A percentile compares a stretch with the other conserved stretches of the same genome.
These are phyloP conservation scores for Xylaria intraflava DNA, from an alignment of 495 filamentous ascomycete species.

Conservation along the genomic window DNA sequence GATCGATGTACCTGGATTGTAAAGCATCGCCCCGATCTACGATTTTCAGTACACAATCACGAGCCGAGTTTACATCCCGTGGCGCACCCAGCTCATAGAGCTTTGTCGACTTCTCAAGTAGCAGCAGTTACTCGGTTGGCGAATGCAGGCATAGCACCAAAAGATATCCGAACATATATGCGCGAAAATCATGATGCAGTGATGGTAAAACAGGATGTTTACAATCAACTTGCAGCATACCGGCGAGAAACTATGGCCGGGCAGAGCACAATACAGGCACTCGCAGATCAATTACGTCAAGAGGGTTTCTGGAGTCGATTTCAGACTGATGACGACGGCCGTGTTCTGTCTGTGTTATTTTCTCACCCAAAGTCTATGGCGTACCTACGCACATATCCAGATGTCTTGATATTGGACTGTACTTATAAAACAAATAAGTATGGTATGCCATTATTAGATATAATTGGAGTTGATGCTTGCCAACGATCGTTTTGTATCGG, in stretches of 20 bases:
- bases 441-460: conserved; percentile 13
- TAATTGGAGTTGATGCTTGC: conserved; percentile 8
- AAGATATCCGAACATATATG: neutral
- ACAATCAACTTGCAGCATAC: neutral
- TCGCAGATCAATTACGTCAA: neutral
- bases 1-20: neutral
- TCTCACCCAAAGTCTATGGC: neutral
- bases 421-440: conserved; percentile 17
- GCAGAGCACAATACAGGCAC: neutral
- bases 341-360: neutral
- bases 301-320: neutral
- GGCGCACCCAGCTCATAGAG: neutral
- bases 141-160: neutral
- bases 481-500: conserved; percentile 7
- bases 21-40: neutral
- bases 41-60: neutral
- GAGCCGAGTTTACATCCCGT: neutral
- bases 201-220: neutral
- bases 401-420: conserved; percentile 9
- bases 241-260: neutral
- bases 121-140: neutral
- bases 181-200: neutral
- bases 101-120: neutral
- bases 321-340: neutral
- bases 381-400: neutral